Evolutionary conservation across 2,329 filamentous ascomycete genomes (phyloP).

Genomic region (Alternaria consortialis): DNA sequence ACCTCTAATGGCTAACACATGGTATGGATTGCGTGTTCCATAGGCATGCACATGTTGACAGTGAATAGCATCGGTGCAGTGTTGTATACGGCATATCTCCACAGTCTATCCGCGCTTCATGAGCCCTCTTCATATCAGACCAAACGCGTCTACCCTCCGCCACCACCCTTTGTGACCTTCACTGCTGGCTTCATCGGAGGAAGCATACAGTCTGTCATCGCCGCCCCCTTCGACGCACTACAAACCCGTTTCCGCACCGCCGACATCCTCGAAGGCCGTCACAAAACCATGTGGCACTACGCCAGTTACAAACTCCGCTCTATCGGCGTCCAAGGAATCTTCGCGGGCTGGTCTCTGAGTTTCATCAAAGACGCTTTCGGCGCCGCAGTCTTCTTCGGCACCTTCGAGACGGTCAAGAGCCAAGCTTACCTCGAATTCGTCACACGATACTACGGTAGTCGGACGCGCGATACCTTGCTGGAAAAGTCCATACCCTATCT

Average conservation of each 20-base stretch:
- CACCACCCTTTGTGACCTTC: slow-evolving; percentile 70
- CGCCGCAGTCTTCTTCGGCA: slow-evolving; percentile 75
- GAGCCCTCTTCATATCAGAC: slow-evolving; percentile 68
- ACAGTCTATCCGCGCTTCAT: slow-evolving; percentile 72
- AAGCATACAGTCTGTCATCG: slow-evolving; percentile 73
- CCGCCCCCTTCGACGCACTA: slow-evolving; percentile 78
- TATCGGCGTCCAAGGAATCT: slow-evolving; percentile 76
- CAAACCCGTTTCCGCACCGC: slow-evolving; percentile 75
- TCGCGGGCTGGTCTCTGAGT: slow-evolving; percentile 75
- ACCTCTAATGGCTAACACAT: slow-evolving; percentile 76
- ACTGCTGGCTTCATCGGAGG: slow-evolving; percentile 75
- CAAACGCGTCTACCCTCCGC: slow-evolving; percentile 75
- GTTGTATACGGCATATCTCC: slow-evolving; percentile 78
- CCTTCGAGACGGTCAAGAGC: slow-evolving; percentile 79
- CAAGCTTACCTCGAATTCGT: slow-evolving; percentile 78
- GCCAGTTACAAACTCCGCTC: slow-evolving; percentile 72
- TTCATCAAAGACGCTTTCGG: slow-evolving; percentile 75
- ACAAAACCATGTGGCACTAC: slow-evolving; percentile 77
- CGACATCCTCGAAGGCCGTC: slow-evolving; percentile 67
- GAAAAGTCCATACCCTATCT: slow-evolving; percentile 31
- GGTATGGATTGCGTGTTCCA: slow-evolving; percentile 49
- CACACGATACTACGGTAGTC: slow-evolving; percentile 69
- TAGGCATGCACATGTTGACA: slow-evolving; percentile 11
- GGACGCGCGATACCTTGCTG: slow-evolving; percentile 41
- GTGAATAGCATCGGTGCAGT: slow-evolving; percentile 70